phyloP scores from a whole-genome alignment of 108 stramenopile genomes.

The Schizochytrium sp. region DNA sequence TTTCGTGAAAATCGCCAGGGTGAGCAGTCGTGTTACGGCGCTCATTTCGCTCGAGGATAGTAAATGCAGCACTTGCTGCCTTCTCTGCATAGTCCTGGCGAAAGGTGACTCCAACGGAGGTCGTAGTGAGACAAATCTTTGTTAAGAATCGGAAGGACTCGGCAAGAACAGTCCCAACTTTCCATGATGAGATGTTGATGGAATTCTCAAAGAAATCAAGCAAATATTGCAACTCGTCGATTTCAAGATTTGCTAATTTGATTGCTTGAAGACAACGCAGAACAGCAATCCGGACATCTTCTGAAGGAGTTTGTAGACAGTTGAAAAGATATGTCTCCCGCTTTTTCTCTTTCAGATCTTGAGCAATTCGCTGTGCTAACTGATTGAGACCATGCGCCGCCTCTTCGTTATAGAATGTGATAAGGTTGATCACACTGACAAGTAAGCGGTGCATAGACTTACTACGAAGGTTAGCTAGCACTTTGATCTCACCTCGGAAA shows the following conservation, averaged over 20 bases:
- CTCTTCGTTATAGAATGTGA: slow-evolving; percentile 18
- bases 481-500: slow-evolving; percentile 27
- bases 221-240: slow-evolving; percentile 5
- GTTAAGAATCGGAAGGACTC: slow-evolving; percentile 40
- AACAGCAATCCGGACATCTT: slow-evolving; percentile 44
- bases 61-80: slow-evolving; percentile 4
- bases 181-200: slow-evolving; percentile 40
- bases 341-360: slow-evolving; percentile 27
- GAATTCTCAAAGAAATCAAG: neutral
- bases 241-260: slow-evolving; percentile 2
- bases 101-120: slow-evolving; percentile 35
- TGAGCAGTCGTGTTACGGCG: slow-evolving; percentile 4
- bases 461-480: slow-evolving; percentile 18
- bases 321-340: slow-evolving; percentile 50
- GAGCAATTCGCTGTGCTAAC: neutral
- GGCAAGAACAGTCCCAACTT: slow-evolving; percentile 17
- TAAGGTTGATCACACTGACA: slow-evolving; percentile 44
- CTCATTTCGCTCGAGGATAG: slow-evolving; percentile 46
- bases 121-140: slow-evolving; percentile 29
- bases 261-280: slow-evolving; percentile 27
- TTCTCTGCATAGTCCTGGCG: slow-evolving; percentile 5
- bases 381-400: neutral
- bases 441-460: neutral
- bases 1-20: neutral
- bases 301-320: slow-evolving; percentile 36